A percentile compares a stretch with the other conserved stretches of the same genome.
Evolutionary conservation across 1,284 basidiomycete species (phyloP).

Genomic region (Trametes sp.): DNA sequence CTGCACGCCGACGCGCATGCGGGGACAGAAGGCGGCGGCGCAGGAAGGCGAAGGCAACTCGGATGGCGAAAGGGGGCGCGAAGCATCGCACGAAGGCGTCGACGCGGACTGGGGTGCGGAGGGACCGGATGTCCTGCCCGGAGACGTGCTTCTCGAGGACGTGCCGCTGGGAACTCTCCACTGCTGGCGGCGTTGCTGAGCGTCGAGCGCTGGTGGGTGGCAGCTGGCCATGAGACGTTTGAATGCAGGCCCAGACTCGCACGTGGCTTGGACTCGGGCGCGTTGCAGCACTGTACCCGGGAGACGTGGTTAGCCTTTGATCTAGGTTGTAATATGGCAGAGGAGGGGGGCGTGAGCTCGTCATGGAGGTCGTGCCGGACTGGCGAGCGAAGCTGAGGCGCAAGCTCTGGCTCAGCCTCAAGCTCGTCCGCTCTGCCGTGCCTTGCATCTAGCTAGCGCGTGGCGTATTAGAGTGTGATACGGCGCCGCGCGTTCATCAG

Average conservation of each 20-base stretch:
- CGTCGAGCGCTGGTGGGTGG: not conserved
- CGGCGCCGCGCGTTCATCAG: not conserved
- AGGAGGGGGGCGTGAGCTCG: no score
- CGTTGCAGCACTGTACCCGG: not conserved
- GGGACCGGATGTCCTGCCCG: conserved; percentile 20
- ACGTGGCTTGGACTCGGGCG: no score
- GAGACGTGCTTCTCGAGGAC: conserved; percentile 3
- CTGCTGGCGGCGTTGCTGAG: not conserved
- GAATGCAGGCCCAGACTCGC: no score
- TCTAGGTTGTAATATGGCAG: conserved; percentile 1
- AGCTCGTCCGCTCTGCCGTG: not conserved
- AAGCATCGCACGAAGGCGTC: not conserved
- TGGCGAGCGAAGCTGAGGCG: not conserved
- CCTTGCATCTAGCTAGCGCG: conserved; percentile 3
- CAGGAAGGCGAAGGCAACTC: no score
- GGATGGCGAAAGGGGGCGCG: not conserved
- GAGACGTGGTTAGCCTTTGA: conserved; percentile 15
- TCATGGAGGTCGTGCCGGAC: not conserved
- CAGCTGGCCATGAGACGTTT: no score
- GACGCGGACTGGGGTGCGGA: conserved; percentile 10
- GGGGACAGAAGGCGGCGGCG: conserved; percentile 10
- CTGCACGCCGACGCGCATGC: not conserved
- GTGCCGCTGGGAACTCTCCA: not conserved
- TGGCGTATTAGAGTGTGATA: not conserved
- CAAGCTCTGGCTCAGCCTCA: conserved; percentile 6